A percentile compares a stretch with the other conserved stretches of the same genome.
phyloP scores from a whole-genome alignment of 768 basidiomycete species.

The Amanita jacksonii region DNA sequence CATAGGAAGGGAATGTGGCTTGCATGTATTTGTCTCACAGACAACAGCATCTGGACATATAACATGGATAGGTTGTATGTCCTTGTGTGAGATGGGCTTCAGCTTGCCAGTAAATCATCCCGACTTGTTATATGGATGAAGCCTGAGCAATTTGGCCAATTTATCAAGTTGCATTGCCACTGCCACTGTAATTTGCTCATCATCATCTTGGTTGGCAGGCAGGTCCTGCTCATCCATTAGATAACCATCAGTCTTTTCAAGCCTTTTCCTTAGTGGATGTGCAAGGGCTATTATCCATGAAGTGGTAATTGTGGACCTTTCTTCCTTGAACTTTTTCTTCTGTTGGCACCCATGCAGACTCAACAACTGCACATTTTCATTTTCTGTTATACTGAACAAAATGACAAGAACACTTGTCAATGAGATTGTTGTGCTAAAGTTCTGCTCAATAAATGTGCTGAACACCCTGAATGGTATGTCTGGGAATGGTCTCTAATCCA shows the following conservation, averaged over 20 bases:
- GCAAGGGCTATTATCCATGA: too few species aligned
- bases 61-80: too few species aligned
- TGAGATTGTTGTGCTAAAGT: slow-evolving; percentile 1
- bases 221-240: too few species aligned
- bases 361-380: neutral
- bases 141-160: too few species aligned
- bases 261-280: too few species aligned
- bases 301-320: neutral
- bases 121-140: too few species aligned
- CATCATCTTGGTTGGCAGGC: too few species aligned
- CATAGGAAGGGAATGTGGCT: neutral
- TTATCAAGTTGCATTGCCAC: too few species aligned
- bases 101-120: too few species aligned
- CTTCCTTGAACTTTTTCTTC: neutral
- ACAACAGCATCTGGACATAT: neutral
- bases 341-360: neutral
- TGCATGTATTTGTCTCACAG: neutral
- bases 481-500: slow-evolving; percentile 5
- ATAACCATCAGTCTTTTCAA: too few species aligned
- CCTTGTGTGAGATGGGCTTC: too few species aligned
- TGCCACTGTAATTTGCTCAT: too few species aligned
- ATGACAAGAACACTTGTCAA: slow-evolving; percentile 1
- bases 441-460: slow-evolving; percentile 2
- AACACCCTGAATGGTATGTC: slow-evolving; percentile 5
- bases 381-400: slow-evolving; percentile 3